phyloP scores from a whole-genome alignment of 2,329 filamentous ascomycete genomes.

The Curvularia sp. region DNA sequence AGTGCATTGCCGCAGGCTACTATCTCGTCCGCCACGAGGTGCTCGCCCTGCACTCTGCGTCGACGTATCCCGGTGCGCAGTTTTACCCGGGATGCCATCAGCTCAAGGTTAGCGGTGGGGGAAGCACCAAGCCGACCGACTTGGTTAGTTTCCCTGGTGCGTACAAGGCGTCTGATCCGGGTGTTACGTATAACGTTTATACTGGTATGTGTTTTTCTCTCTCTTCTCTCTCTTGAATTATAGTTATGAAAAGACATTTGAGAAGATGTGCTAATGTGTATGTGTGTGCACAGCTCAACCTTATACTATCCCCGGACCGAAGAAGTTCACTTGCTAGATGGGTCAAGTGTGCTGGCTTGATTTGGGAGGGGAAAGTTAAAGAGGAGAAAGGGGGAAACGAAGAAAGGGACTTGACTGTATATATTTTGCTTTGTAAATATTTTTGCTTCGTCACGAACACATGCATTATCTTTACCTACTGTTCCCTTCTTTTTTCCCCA shows the following conservation, averaged over 20 bases:
- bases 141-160: slow-evolving; percentile 63
- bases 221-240: neutral
- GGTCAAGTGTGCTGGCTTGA: neutral
- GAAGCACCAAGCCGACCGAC: slow-evolving; percentile 52
- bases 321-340: slow-evolving; percentile 41
- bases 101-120: slow-evolving; percentile 61
- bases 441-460: neutral
- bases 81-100: slow-evolving; percentile 67
- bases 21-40: slow-evolving; percentile 67
- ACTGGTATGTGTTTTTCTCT: slow-evolving; percentile 39
- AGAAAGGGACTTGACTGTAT: slow-evolving; percentile 12
- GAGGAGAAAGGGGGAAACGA: neutral
- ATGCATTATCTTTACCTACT: neutral
- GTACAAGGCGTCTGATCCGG: slow-evolving; percentile 59
- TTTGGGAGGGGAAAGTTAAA: neutral
- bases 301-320: slow-evolving; percentile 41
- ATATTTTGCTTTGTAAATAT: slow-evolving; percentile 18
- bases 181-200: slow-evolving; percentile 63
- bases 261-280: slow-evolving; percentile 5
- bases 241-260: neutral
- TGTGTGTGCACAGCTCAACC: slow-evolving; percentile 21
- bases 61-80: slow-evolving; percentile 61
- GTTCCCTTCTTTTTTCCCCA: neutral
- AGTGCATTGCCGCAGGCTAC: slow-evolving; percentile 61
- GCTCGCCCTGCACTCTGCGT: slow-evolving; percentile 61